Conservation (phyloP, 495 filamentous ascomycete genomes). For the Collariella sp. region DNA sequence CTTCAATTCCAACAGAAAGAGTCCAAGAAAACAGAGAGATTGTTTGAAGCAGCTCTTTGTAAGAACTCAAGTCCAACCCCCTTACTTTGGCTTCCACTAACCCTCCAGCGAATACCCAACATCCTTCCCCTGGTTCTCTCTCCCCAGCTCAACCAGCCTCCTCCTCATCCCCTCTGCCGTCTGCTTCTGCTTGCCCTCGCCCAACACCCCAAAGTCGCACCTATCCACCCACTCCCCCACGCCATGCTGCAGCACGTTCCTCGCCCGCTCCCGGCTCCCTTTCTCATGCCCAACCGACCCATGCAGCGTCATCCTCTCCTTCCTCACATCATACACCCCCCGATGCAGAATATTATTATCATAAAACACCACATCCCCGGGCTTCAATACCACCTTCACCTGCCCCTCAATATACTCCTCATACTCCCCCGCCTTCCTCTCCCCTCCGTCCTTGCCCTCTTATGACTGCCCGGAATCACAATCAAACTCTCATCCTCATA, state of each 20-base stretch:
- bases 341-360: slow-evolving; percentile 82
- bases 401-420: slow-evolving; percentile 51
- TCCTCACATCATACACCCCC: slow-evolving; percentile 55
- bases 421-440: slow-evolving; percentile 53
- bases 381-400: slow-evolving; percentile 51
- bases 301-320: slow-evolving; percentile 68
- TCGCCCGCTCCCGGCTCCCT: slow-evolving; percentile 48
- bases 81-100: slow-evolving; percentile 10
- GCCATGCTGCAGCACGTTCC: slow-evolving; percentile 80
- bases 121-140: slow-evolving; percentile 38
- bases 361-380: slow-evolving; percentile 76
- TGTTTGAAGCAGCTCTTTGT: too few relatives aligned
- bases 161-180: slow-evolving; percentile 48
- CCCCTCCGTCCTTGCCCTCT: slow-evolving; percentile 54
- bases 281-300: slow-evolving; percentile 62
- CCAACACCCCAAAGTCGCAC: slow-evolving; percentile 44
- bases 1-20: too few relatives aligned
- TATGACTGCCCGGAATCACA: slow-evolving; percentile 64
- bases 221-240: slow-evolving; percentile 63
- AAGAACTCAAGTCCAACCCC: too few relatives aligned
- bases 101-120: slow-evolving; percentile 47
- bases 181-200: slow-evolving; percentile 41
- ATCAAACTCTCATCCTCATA: slow-evolving; percentile 58
- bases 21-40: too few relatives aligned
- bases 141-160: slow-evolving; percentile 52